Base-by-base conservation (phyloP, 495 filamentous ascomycete genomes). In the Parathielavia appendiculata region DNA sequence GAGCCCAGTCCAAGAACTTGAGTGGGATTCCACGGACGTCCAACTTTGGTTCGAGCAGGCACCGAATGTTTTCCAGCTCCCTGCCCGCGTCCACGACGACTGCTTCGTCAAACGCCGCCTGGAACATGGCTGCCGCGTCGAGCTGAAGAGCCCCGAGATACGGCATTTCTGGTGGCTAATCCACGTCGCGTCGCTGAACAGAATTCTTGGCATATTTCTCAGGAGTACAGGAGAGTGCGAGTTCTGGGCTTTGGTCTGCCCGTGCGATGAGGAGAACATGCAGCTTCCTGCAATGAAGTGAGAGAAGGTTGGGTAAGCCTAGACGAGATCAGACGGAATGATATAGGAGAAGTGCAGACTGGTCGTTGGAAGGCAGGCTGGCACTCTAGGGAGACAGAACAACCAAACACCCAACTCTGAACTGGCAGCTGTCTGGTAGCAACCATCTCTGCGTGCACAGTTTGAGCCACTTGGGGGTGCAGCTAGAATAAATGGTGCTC, bases 51-150 rank as follows among this genome's bases (percentile, higher is more conserved):
- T 54, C 32, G 11, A 59, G 39, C 17, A 17, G 41, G 23, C 39
- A 39, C 40, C 38, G 20, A 5, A 17, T 14, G 19, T n/a, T 39
- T 38, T 58, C 11, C 46, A 26, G 14, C 26, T 46, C 47, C 26
- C 17, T 23, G 19, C 8, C 26, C 1, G 16, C 14, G 17, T 40
- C 32, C 0, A 38, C 5, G 19, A 32, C 53, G 16, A 56, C 26
- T 11, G 19, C 46, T 6, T 51, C 32, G 22, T 56, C 52, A 16
- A 60, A 60, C 10, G 52, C 58, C 5, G 56, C 40, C 22, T 36
- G 46, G n/a, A 60, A 49, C 43, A 54, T 20, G 32, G 51, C 56
- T 13, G 51, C 38, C 7, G 41, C 56, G 44, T 35, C 32, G 47
- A 49, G 54, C 19, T 62, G 41, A 4, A 56, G 34, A 2, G 22